Base-by-base conservation (phyloP, 441 rosid genomes). In the Eruca vesicaria region DNA sequence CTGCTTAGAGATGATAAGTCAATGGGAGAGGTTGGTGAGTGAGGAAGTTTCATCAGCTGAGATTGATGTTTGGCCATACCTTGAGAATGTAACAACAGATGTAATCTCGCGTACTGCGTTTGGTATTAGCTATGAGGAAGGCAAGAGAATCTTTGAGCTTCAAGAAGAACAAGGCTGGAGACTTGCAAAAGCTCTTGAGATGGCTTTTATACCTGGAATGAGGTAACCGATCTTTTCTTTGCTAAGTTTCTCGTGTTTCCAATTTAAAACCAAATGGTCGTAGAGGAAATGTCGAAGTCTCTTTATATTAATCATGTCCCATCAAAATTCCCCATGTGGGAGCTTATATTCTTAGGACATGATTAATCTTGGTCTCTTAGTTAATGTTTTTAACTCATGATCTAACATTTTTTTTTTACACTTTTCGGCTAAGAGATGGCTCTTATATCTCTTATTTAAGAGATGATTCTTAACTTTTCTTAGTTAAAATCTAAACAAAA, bases 111-210 rank as follows among this genome's bases (percentile, higher is more conserved):
- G 85, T 56, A 72, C 85, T 6, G 81, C 84, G 2, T 84, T 85
- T 67, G 86, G 84, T 9, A 85, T 84, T 48, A 87, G 83, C 79
- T 81, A 79, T n/a, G 83, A 84, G 48, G 91, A 84, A 73, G 86
- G 86, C 20, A 76, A 78, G n/a, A 75, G 58, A 69, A 81, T 84
- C 38, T 84, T 81, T 72, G 48, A 72, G 76, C 83, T 87, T 29
- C 74, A 71, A 58, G 75, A 21, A 31, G 80, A 81, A 58, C 81
- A 75, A 75, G 66, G 60, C 6, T n/a, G 58, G 5, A 69, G 80
- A 26, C 7, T 65, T 12, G 1, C 29, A 23, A 56, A 81, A 75
- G 78, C 63, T 35, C 14, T 28, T 1, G 55, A 38, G 19, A 45
- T 59, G 52, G 19, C 36, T 75, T 73, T 68, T 69, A 65, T 85